A percentile compares a stretch with the other conserved stretches of the same genome.
Evolutionary conservation across 768 basidiomycete species (phyloP).

Genomic region (Russula compacta): DNA sequence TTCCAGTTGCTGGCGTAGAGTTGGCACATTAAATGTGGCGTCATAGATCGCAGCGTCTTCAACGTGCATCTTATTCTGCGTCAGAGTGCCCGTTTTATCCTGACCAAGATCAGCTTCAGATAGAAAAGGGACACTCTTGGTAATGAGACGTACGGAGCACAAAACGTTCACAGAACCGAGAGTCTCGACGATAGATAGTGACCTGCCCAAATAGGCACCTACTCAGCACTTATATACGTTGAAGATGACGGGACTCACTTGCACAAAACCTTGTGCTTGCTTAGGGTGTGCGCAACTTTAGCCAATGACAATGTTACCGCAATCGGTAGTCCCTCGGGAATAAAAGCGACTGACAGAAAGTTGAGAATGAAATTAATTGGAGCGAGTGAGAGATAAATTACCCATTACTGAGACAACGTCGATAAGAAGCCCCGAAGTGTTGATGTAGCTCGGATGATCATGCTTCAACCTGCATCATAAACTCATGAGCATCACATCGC

Average conservation of each 20-base stretch:
- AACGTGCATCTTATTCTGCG: slow-evolving; percentile 51
- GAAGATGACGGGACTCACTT: slow-evolving; percentile 23
- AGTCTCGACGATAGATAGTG: slow-evolving; percentile 57
- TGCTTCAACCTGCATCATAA: slow-evolving; percentile 32
- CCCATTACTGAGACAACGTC: slow-evolving; percentile 49
- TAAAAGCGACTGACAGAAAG: slow-evolving; percentile 32
- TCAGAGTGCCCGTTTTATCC: slow-evolving; percentile 58
- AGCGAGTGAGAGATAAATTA: slow-evolving; percentile 5
- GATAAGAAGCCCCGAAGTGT: slow-evolving; percentile 41
- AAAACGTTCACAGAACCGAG: slow-evolving; percentile 52
- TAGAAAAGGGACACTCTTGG: too few species aligned
- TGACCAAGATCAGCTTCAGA: neutral
- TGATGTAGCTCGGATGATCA: slow-evolving; percentile 37
- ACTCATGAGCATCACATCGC: slow-evolving; percentile 1
- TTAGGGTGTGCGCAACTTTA: slow-evolving; percentile 37
- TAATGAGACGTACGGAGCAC: slow-evolving; percentile 24
- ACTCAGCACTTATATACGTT: neutral
- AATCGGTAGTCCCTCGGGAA: slow-evolving; percentile 46
- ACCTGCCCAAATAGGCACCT: slow-evolving; percentile 15
- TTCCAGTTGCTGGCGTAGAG: slow-evolving; percentile 1
- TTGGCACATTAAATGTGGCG: slow-evolving; percentile 22
- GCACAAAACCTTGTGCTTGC: slow-evolving; percentile 43
- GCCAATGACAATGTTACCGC: slow-evolving; percentile 48
- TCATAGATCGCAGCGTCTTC: slow-evolving; percentile 36
- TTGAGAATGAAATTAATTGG: neutral